Base-by-base conservation (phyloP, 1,284 basidiomycete species). In the Ganoderma multipileum region DNA sequence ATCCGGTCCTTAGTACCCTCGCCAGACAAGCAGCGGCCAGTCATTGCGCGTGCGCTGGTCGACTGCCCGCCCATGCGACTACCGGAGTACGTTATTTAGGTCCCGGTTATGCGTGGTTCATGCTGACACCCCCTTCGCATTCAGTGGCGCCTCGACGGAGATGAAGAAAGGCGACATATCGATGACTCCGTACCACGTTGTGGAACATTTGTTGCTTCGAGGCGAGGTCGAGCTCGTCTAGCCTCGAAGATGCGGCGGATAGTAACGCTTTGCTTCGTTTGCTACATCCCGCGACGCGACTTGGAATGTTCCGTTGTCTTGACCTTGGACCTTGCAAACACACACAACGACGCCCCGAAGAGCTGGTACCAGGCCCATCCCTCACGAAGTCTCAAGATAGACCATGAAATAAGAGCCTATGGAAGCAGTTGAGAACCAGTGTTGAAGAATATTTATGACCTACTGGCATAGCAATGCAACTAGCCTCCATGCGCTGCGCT, bases 41-140 rank as follows among this genome's bases (percentile, higher is more conserved):
- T 97, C 1, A 92, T 97, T 76, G 90, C 93, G 1, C 93, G 91
- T 77, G 94, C 94, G 14, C 83, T 90, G 23, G 82, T 86, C 64
- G 84, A 87, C 63, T 94, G 94, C 79, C 89, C 90, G 1, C 88
- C 89, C 8, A 86, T 95, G 59, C 82, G 83, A 39, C 80, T 96
- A 23, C 91, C 91, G 44, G 90, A 94, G 95, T 96, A 75, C 64
- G 88, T 83, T 9, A 26, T 44, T 16, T 30, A 16, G 11, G 16
- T 11, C 26, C 36, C 11, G 26, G 18, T 16, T 16, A 16, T 54
- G 42, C 11, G 14, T 26, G 57, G 52, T 12, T 36, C 20, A 36
- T 41, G 64, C 41, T 62, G 54, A 57, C 50, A n/a, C 47, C 38
- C 23, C 5, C 11, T 28, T 26, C 2, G 38, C 33, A 2, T 61